Evolutionary conservation across 495 filamentous ascomycete species (phyloP).

Genomic region (Aspergillus asperescens): DNA sequence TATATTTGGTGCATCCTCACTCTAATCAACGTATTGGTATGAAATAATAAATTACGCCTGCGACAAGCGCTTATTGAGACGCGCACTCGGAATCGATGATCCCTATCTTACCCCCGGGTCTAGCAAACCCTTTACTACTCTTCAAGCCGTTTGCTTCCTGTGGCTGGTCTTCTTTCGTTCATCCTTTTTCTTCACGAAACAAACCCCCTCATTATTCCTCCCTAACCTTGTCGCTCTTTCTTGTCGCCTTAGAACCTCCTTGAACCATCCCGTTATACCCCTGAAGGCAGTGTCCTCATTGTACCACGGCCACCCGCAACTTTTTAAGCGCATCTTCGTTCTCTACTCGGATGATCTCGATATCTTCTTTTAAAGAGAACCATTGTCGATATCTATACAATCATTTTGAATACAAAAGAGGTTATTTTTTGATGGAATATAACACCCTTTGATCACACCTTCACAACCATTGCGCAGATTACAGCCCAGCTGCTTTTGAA

Average conservation of each 20-base stretch:
- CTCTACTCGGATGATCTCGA: background rate
- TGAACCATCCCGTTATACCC: background rate
- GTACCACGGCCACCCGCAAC: background rate
- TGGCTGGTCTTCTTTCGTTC: slow-evolving; percentile 3
- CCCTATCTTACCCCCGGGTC: slow-evolving; percentile 6
- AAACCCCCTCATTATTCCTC: background rate
- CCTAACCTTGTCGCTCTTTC: slow-evolving; percentile 6
- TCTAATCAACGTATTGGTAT: background rate
- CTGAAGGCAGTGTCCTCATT: slow-evolving; percentile 12
- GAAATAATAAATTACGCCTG: background rate
- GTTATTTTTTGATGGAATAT: background rate
- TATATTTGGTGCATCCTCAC: background rate
- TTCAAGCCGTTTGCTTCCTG: background rate
- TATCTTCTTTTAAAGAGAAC: background rate
- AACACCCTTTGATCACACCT: background rate
- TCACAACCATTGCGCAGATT: background rate
- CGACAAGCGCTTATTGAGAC: background rate
- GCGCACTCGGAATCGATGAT: slow-evolving; percentile 3
- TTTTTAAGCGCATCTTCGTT: background rate
- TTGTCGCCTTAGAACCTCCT: background rate
- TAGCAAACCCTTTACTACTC: slow-evolving; percentile 1
- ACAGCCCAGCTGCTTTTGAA: background rate
- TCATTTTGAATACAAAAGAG: background rate
- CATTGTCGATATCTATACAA: background rate
- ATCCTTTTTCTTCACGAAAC: background rate